Base-by-base conservation (phyloP, 345 rosid genomes). In the Pistacia vera region DNA sequence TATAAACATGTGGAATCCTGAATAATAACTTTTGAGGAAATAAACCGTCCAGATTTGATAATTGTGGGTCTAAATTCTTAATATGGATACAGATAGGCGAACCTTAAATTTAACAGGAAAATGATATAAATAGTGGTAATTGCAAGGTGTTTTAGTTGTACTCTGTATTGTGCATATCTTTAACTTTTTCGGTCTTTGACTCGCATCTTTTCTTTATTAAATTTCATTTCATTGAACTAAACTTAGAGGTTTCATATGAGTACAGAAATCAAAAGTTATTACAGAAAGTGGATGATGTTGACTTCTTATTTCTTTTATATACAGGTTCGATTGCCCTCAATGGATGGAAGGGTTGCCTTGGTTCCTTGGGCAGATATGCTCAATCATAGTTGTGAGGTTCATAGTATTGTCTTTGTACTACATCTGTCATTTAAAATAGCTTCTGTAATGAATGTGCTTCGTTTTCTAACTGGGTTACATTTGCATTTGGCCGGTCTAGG, bases 281-380 rank as follows among this genome's bases (percentile, higher is more conserved):
- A 41, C 46, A 8, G 8, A 41, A n/a, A 28, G 58, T 66, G 66
- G 56, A 59, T 8, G 22, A 25, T 22, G 18, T 67, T 17, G 63
- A 71, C 22, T 54, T 41, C 55, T 77, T 49, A 28, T 61, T 17
- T 30, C 72, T 75, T 63, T 16, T 44, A 14, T 56, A 66, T 68
- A 66, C 82, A 93, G 99, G 99, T 95, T 56, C 90, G 97, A 75
- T 79, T 93, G 80, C 99, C 99, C 17, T 92, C 96, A 58, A 90
- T 95, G 98, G 93, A 88, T 71, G 98, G 90, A 83, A 91, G 80
- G 80, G 96, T 95, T 80, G 99, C 97, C 59, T 82, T 93, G 93
- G 93, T 93, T 83, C 99, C 99, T 68, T 95, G 98, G 99, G 99
- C 98, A 71, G 99, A 93, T 78, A 95, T 95, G 99, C 88, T 95